Base-by-base conservation (phyloP, 2,329 filamentous ascomycete genomes). In the Elsinoe perseae region DNA sequence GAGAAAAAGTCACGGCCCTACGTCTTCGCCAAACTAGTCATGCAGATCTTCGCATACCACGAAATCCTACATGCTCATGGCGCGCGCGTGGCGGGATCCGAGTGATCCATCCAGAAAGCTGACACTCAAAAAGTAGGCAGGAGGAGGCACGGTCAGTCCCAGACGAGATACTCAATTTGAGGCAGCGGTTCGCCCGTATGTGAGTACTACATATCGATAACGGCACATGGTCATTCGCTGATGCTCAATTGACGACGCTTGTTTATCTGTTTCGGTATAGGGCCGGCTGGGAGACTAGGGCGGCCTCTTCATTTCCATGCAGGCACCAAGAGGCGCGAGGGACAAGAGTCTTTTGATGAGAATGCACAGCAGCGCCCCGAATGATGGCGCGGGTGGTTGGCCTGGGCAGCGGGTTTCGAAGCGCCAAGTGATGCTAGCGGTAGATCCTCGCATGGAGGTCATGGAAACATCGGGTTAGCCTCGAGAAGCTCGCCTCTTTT, bases 31-130 rank as follows among this genome's bases (percentile, higher is more conserved):
- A 36, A 14, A 36, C 23, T 27, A 30, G 48, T 23, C 27, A 52
- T 52, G 48, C 48, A 52, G 48, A 52, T 52, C 48, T 52, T 52
- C 48, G 48, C 36, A 52, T 52, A 23, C 28, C 48, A 52, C n/a
- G 28, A 50, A n/a, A 30, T 36, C 18, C 18, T 52, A 18, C n/a
- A n/a, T n/a, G 12, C 38, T 25, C 48, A 52, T 23, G 38, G 30
- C 28, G 48, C 48, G 48, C 48, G 48, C 48, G 32, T 38, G 48
- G 48, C 48, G 48, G 48, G 48, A 18, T 28, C 46, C 28, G 44
- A 42, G n/a, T 50, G 46, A 50, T 20, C 25, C 46, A 32, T 30
- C 28, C 28, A 36, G 5, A 32, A 38, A 25, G 32, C 16, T 52
- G 48, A 52, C 30, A 30, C 25, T 28, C 28, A 23, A 52, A 25